Evolutionary conservation across 768 basidiomycete genomes (phyloP).

Genomic region (Suillus decipiens): DNA sequence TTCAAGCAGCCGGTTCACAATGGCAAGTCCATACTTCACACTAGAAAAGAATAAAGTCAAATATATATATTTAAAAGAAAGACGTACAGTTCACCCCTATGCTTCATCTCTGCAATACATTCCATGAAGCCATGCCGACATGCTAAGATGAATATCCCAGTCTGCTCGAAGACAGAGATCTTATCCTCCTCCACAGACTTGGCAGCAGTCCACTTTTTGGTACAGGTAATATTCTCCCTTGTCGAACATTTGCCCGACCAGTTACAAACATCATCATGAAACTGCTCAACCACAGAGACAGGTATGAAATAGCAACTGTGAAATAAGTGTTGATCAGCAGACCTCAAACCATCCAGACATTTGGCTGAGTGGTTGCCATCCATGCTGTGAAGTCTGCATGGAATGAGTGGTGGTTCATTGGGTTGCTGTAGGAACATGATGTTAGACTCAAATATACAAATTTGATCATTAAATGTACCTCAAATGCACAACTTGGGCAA

Average conservation of each 20-base stretch:
- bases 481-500: conserved; percentile 13
- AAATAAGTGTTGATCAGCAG: too few species aligned
- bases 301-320: not conserved
- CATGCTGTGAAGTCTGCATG: conserved; percentile 9
- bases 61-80: not conserved
- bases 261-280: not conserved
- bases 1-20: conserved; percentile 25
- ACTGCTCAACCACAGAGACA: not conserved
- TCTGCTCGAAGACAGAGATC: not conserved
- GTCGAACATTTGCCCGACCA: not conserved
- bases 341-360: too few species aligned
- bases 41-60: not conserved
- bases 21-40: conserved; percentile 11
- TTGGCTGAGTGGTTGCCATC: conserved; percentile 18
- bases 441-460: conserved; percentile 6
- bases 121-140: conserved; percentile 32
- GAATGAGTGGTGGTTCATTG: too few species aligned
- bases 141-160: not conserved
- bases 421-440: not conserved
- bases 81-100: conserved; percentile 39
- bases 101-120: conserved; percentile 35
- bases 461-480: conserved; percentile 1
- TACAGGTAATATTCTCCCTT: not conserved
- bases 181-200: not conserved
- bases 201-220: not conserved